Base-by-base conservation (phyloP, 345 rosid genomes). In the Ailanthus altissimus region DNA sequence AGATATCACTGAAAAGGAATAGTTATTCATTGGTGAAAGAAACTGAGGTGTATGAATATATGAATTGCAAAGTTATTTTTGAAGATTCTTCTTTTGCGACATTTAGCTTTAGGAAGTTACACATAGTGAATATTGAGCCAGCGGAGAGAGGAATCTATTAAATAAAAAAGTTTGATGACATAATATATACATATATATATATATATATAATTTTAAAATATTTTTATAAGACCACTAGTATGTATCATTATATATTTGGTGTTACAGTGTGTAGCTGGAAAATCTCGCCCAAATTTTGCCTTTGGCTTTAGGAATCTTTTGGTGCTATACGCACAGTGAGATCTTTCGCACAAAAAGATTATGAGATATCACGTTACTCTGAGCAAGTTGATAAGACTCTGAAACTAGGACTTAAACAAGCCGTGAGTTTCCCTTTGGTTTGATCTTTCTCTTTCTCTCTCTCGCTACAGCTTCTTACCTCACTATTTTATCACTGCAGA, bases 281-380 rank as follows among this genome's bases (percentile, higher is more conserved):
- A 72, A 15, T 43, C 42, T 25, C 23, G 32, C 15, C 10, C 12
- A 40, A 9, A 40, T 8, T 59, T 56, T 42, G 23, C 38, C 68
- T 67, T 64, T 77, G 50, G 73, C 21, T 84, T 26, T 77, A 93
- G 99, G 99, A 95, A 88, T 89, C 97, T 78, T 93, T 95, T 86
- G 98, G 99, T 14, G 98, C 99, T 65, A 86, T 93, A 79, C 91
- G 97, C 72, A 95, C 99, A 0, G 98, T 95, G 62, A 89, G 99
- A 84, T 90, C 98, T 77, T 93, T 95, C 83, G 98, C 99, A 15
- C 94, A 93, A 84, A 98, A 95, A 88, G 59, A 75, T 67, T 83
- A 80, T 71, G 90, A 90, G 77, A 85, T 88, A 65, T 89, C 96
- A 67, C 84, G 80, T 57, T 95, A 95, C 83, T 87, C 96, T 1